phyloP scores from a whole-genome alignment of 768 basidiomycete species.

The Trametopsis cervina region DNA sequence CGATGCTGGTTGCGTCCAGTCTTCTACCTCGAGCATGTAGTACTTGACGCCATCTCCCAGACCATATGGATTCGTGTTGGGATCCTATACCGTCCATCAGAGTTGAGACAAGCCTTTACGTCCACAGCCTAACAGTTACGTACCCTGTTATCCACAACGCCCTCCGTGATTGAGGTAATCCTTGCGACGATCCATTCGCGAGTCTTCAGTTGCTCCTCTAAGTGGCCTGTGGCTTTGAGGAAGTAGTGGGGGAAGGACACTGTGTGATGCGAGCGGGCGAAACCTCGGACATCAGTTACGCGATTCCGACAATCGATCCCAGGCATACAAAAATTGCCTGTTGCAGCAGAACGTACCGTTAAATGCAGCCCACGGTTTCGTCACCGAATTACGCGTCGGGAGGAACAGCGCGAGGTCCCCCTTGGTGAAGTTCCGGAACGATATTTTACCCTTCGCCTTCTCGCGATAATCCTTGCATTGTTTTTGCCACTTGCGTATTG shows the following conservation, averaged over 20 bases:
- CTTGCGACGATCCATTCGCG: constrained; percentile 95
- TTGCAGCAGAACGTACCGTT: constrained; percentile 56
- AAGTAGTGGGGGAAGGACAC: constrained; percentile 98
- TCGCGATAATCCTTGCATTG: constrained; percentile 95
- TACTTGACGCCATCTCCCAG: constrained; percentile 87
- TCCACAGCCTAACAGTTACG: constrained; percentile 18
- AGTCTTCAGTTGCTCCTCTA: constrained; percentile 84
- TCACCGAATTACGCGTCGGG: constrained; percentile 89
- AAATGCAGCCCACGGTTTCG: constrained; percentile 97
- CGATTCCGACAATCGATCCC: constrained; percentile 3
- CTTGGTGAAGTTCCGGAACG: constrained; percentile 91
- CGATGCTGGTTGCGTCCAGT: constrained; percentile 76
- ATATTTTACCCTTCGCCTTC: constrained; percentile 92
- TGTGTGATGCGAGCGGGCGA: constrained; percentile 29
- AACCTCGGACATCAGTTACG: constrained; percentile 24
- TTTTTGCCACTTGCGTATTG: constrained; percentile 95
- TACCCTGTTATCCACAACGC: constrained; percentile 76
- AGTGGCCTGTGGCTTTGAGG: constrained; percentile 76
- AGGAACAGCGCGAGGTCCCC: constrained; percentile 95
- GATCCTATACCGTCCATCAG: constrained; percentile 54
- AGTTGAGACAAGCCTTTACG: constrained; percentile 7
- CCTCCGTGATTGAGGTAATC: constrained; percentile 83
- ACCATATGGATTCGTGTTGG: constrained; percentile 82
- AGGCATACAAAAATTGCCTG: background rate
- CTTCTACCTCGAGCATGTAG: constrained; percentile 90